Conservation (phyloP, 78 protist species). For the Polysphondylium violaceum region DNA sequence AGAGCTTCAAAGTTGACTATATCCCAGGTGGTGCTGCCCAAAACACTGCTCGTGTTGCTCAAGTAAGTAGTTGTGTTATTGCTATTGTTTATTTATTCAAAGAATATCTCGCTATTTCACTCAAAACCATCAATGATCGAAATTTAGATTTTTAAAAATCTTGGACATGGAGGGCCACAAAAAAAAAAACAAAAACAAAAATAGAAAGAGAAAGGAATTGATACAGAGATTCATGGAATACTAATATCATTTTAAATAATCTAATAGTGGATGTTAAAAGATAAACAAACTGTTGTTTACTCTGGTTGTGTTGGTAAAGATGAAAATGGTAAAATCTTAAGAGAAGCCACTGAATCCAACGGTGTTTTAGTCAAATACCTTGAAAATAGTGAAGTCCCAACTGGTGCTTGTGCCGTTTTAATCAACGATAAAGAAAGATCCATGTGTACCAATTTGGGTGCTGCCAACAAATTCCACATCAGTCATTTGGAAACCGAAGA, state of each 20-base stretch:
- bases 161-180: no score
- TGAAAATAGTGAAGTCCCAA: constrained; percentile 82
- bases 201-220: no score
- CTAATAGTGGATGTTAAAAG: constrained; percentile 88
- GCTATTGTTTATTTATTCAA: background rate
- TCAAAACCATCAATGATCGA: no score
- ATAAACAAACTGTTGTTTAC: constrained; percentile 70
- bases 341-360: constrained; percentile 80
- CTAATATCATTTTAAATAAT: background rate
- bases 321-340: constrained; percentile 81
- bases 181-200: no score
- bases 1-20: constrained; percentile 81
- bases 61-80: background rate
- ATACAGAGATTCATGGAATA: no score
- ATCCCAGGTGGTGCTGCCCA: constrained; percentile 97
- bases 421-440: constrained; percentile 89
- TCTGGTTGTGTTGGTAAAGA: constrained; percentile 97
- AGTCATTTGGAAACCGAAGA: constrained; percentile 78
- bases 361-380: constrained; percentile 79
- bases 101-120: no score
- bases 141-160: no score
- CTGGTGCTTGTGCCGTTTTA: constrained; percentile 97
- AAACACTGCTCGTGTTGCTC: constrained; percentile 72
- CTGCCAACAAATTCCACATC: constrained; percentile 94
- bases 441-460: constrained; percentile 84